phyloP scores from a whole-genome alignment of 2,329 filamentous ascomycete species.

The Tolypocladium ovalisporum region DNA sequence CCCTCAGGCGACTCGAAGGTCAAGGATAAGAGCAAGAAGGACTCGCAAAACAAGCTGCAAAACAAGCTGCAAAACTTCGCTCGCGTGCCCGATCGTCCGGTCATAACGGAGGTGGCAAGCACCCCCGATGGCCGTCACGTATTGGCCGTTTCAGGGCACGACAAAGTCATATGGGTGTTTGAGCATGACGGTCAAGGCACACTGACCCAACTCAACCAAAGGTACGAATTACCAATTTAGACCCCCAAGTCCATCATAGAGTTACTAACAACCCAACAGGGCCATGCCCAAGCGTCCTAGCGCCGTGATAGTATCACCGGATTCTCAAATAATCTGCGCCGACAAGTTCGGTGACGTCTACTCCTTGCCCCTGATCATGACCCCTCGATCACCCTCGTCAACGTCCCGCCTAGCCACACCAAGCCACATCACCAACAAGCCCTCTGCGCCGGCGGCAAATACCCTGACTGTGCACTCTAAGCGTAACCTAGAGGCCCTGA shows the following conservation, averaged over 20 bases:
- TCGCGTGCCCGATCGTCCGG: slow-evolving; percentile 39
- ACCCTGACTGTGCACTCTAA: slow-evolving; percentile 52
- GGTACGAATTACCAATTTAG: slow-evolving; percentile 34
- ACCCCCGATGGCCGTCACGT: slow-evolving; percentile 57
- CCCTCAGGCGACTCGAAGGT: not conserved
- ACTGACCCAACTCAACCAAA: slow-evolving; percentile 58
- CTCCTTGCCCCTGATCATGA: slow-evolving; percentile 55
- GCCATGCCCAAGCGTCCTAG: slow-evolving; percentile 84
- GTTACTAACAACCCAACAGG: slow-evolving; percentile 33
- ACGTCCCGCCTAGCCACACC: slow-evolving; percentile 6
- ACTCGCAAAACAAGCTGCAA: no score
- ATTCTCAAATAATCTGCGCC: slow-evolving; percentile 66
- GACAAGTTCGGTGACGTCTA: slow-evolving; percentile 99
- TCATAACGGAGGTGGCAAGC: slow-evolving; percentile 57
- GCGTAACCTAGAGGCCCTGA: slow-evolving; percentile 49
- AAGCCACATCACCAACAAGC: slow-evolving; percentile 12
- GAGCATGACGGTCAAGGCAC: slow-evolving; percentile 49
- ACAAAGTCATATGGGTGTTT: slow-evolving; percentile 84
- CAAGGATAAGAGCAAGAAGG: slow-evolving; percentile 12
- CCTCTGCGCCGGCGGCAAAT: slow-evolving; percentile 40
- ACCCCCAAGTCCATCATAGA: no score
- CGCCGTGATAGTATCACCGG: slow-evolving; percentile 58
- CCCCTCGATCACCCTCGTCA: slow-evolving; percentile 8
- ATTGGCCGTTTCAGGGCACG: slow-evolving; percentile 74
- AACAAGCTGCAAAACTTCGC: slow-evolving; percentile 14